Percentiles rank a stretch among this genome's conserved stretches.
phyloP scores from a whole-genome alignment of 164 flowering plant genomes.

The Tetrastigma voinierianum region DNA sequence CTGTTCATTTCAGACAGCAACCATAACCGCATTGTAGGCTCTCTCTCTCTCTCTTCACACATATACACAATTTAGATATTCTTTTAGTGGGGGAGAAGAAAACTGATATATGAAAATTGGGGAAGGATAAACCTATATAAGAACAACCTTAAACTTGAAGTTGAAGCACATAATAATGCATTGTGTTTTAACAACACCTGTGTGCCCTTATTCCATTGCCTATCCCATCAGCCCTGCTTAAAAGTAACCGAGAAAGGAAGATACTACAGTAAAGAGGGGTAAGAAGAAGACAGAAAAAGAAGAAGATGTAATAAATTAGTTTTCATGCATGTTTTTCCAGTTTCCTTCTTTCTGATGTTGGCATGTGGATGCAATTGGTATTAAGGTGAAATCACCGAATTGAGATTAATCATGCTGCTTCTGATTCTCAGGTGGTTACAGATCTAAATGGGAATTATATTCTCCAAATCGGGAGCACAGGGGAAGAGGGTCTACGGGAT shows the following conservation, averaged over 20 bases:
- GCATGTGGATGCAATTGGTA: not conserved
- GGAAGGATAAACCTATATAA: too few species aligned
- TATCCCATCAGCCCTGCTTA: too few species aligned
- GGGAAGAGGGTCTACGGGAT: slow-evolving; percentile 86
- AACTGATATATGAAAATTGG: too few species aligned
- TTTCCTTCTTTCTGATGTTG: not conserved
- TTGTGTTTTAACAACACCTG: too few species aligned
- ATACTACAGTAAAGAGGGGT: too few species aligned
- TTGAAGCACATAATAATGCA: too few species aligned
- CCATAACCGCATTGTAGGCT: slow-evolving; percentile 83
- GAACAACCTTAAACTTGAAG: too few species aligned
- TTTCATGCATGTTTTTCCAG: not conserved
- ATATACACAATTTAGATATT: not conserved
- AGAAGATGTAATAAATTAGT: too few species aligned
- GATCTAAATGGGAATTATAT: slow-evolving; percentile 89
- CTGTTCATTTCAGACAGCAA: slow-evolving; percentile 97
- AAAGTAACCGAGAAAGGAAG: too few species aligned
- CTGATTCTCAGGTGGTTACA: slow-evolving; percentile 73
- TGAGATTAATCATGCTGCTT: not conserved
- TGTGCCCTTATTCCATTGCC: too few species aligned
- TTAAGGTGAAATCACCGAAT: not conserved
- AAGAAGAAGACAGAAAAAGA: too few species aligned
- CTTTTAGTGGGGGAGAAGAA: too few species aligned
- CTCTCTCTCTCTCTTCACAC: slow-evolving; percentile 28
- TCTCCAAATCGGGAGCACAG: slow-evolving; percentile 84